phyloP scores from a whole-genome alignment of 768 basidiomycete species.

The Agrocybe pediades region DNA sequence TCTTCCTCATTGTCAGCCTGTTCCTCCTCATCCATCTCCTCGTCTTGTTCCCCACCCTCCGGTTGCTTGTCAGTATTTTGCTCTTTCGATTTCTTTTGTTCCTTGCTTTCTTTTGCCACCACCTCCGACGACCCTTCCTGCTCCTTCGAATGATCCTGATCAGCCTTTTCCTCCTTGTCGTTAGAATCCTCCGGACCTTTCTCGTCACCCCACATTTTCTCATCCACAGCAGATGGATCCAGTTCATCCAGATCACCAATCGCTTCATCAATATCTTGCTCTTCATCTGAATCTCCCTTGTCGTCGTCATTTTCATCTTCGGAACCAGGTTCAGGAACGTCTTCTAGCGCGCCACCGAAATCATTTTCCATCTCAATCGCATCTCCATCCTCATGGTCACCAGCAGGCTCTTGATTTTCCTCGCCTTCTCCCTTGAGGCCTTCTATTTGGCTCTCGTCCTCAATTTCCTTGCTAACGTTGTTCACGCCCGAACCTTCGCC shows the following conservation, averaged over 20 bases:
- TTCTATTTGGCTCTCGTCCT: constrained; percentile 96
- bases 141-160: constrained; percentile 60
- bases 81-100: constrained; percentile 32
- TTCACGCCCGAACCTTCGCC: constrained; percentile 86
- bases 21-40: constrained; percentile 22
- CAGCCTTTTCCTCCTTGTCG: constrained; percentile 54
- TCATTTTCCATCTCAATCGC: constrained; percentile 92
- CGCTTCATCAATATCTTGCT: constrained; percentile 78
- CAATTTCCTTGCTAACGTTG: constrained; percentile 92
- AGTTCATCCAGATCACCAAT: constrained; percentile 79
- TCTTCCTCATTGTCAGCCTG: constrained; percentile 28
- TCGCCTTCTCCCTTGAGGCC: constrained; percentile 75
- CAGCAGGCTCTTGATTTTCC: constrained; percentile 45
- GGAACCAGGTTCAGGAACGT: constrained; percentile 69
- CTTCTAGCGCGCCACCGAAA: constrained; percentile 84
- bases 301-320: constrained; percentile 42
- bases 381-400: constrained; percentile 61
- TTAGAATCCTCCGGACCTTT: constrained; percentile 53
- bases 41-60: constrained; percentile 20
- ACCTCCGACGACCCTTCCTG: constrained; percentile 62
- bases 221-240: constrained; percentile 87
- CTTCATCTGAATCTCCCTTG: constrained; percentile 54
- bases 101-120: constrained; percentile 74
- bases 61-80: constrained; percentile 30
- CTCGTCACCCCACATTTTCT: constrained; percentile 97